Evolutionary conservation across 495 filamentous ascomycete genomes (phyloP).

Genomic region (Bombardia bombarda): DNA sequence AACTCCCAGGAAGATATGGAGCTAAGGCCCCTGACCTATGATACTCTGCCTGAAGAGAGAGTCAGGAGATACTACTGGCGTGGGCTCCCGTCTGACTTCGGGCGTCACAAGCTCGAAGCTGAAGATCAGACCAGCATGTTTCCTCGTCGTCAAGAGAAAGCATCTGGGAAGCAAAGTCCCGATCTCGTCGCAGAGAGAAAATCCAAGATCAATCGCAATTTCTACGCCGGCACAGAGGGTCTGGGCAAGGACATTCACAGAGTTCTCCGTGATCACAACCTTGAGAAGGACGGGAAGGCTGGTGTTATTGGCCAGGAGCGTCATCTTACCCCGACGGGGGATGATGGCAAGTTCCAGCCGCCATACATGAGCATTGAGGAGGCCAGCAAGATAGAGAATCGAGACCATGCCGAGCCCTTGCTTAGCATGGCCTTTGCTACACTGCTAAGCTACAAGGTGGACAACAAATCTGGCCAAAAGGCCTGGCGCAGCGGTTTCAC

Average conservation of each 20-base stretch:
- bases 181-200: constrained; percentile 4
- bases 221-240: constrained; percentile 24
- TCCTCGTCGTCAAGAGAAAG: neutral
- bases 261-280: constrained; percentile 18
- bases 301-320: constrained; percentile 21
- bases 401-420: constrained; percentile 26
- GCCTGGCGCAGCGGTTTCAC: constrained; percentile 10
- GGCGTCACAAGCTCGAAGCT: no score
- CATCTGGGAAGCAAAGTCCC: neutral
- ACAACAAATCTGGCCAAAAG: neutral
- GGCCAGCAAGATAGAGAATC: constrained; percentile 20
- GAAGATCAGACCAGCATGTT: no score
- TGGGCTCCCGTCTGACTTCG: constrained; percentile 11
- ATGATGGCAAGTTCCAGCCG: constrained; percentile 11
- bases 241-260: constrained; percentile 15
- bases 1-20: neutral
- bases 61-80: constrained; percentile 10
- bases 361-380: constrained; percentile 18
- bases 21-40: neutral
- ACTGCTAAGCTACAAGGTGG: constrained; percentile 15
- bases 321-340: constrained; percentile 4
- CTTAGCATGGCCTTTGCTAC: constrained; percentile 30
- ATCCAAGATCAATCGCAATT: constrained; percentile 16
- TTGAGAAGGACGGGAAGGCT: no score
- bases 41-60: constrained; percentile 17